Percentiles rank a stretch among this genome's conserved stretches.
These are phyloP conservation scores for Diaporthe velutina DNA, from an alignment of 2,329 filamentous ascomycete species.

Conservation along the genomic window DNA sequence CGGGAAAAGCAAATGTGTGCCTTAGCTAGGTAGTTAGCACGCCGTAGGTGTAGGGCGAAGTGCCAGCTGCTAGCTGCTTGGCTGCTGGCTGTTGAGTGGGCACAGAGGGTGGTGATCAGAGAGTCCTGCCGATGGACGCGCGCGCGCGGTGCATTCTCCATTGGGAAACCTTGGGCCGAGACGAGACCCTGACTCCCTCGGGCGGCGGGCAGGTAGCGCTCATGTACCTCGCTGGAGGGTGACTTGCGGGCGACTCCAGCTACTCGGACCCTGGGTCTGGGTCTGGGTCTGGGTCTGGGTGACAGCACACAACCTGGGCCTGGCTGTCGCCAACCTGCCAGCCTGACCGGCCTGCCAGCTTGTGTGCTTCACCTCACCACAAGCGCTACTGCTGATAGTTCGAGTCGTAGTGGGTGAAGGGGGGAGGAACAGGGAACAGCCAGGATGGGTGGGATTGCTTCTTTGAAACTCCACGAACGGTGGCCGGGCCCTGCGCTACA, in stretches of 20 bases:
- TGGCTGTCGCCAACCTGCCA: not conserved
- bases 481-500: constrained; percentile 8
- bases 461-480: constrained; percentile 28
- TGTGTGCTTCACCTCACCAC: constrained; percentile 3
- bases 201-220: constrained; percentile 11
- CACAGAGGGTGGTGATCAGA: constrained; percentile 12
- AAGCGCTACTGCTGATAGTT: constrained; percentile 4
- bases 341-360: not conserved
- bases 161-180: constrained; percentile 17
- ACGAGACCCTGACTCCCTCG: constrained; percentile 2
- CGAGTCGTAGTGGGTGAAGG: not conserved
- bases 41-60: not conserved
- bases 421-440: not conserved
- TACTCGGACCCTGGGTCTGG: constrained; percentile 1
- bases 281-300: too few species aligned
- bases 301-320: constrained; percentile 15
- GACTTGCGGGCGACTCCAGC: constrained; percentile 17
- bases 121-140: constrained; percentile 25
- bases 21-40: not conserved
- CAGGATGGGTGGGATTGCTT: constrained; percentile 10
- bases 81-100: not conserved
- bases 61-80: not conserved
- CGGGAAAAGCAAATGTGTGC: constrained; percentile 13
- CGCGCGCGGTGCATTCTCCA: constrained; percentile 28
- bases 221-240: constrained; percentile 14